phyloP scores from a whole-genome alignment of 495 filamentous ascomycete genomes.

The Aspergillus steynii region DNA sequence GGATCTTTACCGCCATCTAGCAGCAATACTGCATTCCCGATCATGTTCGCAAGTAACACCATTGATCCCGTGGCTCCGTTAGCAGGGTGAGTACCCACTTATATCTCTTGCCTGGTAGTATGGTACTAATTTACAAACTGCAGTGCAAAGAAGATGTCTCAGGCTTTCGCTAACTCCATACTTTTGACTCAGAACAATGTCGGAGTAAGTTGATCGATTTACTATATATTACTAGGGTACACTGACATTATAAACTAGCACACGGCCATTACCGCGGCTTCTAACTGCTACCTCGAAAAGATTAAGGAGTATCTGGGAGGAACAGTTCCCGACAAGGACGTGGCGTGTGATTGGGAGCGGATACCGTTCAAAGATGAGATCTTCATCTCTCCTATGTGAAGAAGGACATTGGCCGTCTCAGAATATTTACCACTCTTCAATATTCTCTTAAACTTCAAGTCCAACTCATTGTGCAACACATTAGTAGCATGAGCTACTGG shows the following conservation, averaged over 20 bases:
- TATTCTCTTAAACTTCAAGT: no score
- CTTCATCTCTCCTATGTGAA: conserved; percentile 1
- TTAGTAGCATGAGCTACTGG: no score
- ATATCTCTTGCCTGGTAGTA: neutral
- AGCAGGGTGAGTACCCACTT: conserved; percentile 11
- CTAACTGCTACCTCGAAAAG: conserved; percentile 1
- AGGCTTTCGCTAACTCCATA: conserved; percentile 27
- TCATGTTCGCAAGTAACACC: conserved; percentile 51
- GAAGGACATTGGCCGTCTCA: no score
- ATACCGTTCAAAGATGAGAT: conserved; percentile 1
- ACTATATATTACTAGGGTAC: neutral
- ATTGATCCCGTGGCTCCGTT: conserved; percentile 55
- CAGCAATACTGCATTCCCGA: conserved; percentile 41
- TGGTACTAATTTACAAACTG: neutral
- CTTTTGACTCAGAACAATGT: conserved; percentile 10
- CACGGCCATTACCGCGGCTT: conserved; percentile 10
- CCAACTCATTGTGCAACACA: no score
- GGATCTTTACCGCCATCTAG: conserved; percentile 8
- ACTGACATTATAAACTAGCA: conserved; percentile 7
- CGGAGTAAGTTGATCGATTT: neutral
- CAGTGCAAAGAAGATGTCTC: conserved; percentile 49
- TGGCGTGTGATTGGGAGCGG: neutral
- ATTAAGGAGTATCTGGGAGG: conserved; percentile 6
- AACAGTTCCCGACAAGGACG: neutral
- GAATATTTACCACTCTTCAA: no score